Evolutionary conservation across 1,284 basidiomycete species (phyloP), one percentile per base, ranked within the genome.

Genomic region (Cryptococcus neoformans): DNA sequence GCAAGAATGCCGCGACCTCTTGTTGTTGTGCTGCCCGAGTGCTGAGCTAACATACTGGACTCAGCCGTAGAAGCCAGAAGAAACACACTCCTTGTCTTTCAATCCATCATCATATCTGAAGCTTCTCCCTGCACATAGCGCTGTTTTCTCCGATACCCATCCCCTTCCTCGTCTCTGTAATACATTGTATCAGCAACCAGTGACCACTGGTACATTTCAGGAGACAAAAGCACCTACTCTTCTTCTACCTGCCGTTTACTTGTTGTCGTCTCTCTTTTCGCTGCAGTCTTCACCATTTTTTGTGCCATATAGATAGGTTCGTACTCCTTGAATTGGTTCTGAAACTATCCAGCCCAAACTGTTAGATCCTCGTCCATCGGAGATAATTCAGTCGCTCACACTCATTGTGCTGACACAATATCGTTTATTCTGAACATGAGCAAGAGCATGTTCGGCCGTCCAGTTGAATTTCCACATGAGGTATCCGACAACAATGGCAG

Each of bases 341-440:
- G 75, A 76, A 93, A 93, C 28, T 91, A 87, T 12, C 38, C 16
- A 2, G 5, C 8, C 16, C 36, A 38, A 28, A 47, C 34, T 8
- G 10, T 8, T 5, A 2, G 10, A 37, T 8, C 17, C 14, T n/a
- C 6, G 5, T 44, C 11, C n/a, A n/a, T 6, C 35, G 34, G 14
- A 47, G 14, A 21, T 28, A 40, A 12, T 8, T 4, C 11, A 9
- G 9, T 3, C n/a, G 71, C 76, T 69, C 61, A 78, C 77, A 37
- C 88, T 87, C 65, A 90, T 91, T 9, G 90, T 90, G 6, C 87
- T 89, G 64, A 93, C 92, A 74, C 91, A 93, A 68, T 93, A 94
- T 47, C 92, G 83, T 62, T 89, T 84, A 65, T 91, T 91, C 78
- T 94, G 91, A 6, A 94, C 90, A 68, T 87, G 81, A 60, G 88